Base-by-base conservation (phyloP, 495 filamentous ascomycete species). In the Tirmania nivea region DNA sequence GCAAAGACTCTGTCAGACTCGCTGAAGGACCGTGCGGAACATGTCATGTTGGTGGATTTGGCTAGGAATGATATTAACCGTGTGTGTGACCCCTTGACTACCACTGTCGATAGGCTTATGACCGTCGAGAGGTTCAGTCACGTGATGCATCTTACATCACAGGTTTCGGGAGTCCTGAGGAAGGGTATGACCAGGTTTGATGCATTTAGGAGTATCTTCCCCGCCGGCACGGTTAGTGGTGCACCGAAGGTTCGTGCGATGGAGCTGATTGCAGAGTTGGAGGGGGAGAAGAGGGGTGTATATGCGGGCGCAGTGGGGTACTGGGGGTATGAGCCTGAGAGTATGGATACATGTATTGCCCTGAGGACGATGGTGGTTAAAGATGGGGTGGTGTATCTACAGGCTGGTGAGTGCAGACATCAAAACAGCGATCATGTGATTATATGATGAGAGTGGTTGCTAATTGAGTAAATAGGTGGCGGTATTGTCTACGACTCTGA, bases 341-440 rank as follows among this genome's bases (percentile, higher is more conserved):
- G 84, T 11, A 96, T 97, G 90, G 90, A 97, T 65, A 95, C 89
- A 2, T 95, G 88, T 66, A 97, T 97, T 68, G 90, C 90, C n/a
- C 71, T 97, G 55, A 76, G 90, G 39, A 97, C 90, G 9, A 97
- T 97, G 90, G 59, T 94, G 63, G 73, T 90, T 48, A 96, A 96
- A 70, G 82, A 92, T 54, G 83, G 81, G 0, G 72, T 88, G 39
- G 89, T 86, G 19, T 96, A 93, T 68, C 72, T 97, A 39, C 92
- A 96, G 65, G 90, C 90, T 35, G 79, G 78, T 69, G 58, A 62
- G 71, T 62, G 20, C 42, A 48, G 12, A 19, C 3, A 14, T 34
- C 54, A 9, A 10, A 10, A 25, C 37, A 11, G 35, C 11, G 3
- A 6, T 45, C 4, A 45, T 45, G 39, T 45, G 39, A 14, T 5